phyloP scores from a whole-genome alignment of 352 stramenopile genomes.

The Lagenidium giganteum region DNA sequence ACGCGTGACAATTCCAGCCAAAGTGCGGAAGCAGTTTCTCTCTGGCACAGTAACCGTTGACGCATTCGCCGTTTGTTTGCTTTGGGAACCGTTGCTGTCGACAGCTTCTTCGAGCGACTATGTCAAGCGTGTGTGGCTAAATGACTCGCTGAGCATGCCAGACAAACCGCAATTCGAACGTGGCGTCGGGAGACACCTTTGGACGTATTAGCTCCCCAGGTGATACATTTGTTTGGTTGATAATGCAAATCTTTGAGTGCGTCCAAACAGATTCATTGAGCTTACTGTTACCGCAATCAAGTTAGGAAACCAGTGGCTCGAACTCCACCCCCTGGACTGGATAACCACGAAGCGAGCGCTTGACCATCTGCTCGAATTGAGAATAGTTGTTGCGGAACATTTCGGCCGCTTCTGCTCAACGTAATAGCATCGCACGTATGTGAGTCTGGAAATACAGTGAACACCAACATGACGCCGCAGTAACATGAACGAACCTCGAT shows the following conservation, averaged over 20 bases:
- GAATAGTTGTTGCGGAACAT: slow-evolving; percentile 92
- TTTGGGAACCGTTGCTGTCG: slow-evolving; percentile 18
- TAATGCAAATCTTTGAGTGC: too few relatives aligned
- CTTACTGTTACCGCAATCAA: too few relatives aligned
- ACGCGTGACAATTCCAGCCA: slow-evolving; percentile 25
- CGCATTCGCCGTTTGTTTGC: slow-evolving; percentile 29
- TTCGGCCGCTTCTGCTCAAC: slow-evolving; percentile 91
- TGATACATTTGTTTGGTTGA: too few relatives aligned
- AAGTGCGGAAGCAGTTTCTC: slow-evolving; percentile 28
- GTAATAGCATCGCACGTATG: background rate
- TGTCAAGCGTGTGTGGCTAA: slow-evolving; percentile 32
- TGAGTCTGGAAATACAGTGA: background rate
- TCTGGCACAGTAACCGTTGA: slow-evolving; percentile 19
- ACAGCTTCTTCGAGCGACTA: slow-evolving; percentile 18
- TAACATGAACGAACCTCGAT: slow-evolving; percentile 79
- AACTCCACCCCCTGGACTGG: slow-evolving; percentile 81
- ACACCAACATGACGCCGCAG: too few relatives aligned
- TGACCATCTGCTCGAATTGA: slow-evolving; percentile 90
- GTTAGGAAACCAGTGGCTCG: slow-evolving; percentile 77
- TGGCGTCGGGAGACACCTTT: too few relatives aligned
- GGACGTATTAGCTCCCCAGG: too few relatives aligned
- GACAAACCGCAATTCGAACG: too few relatives aligned
- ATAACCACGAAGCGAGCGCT: slow-evolving; percentile 79
- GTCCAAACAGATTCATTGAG: too few relatives aligned
- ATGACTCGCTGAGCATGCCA: slow-evolving; percentile 28